Conservation (phyloP, 306 rosid genomes). For the Glycine latifolia region DNA sequence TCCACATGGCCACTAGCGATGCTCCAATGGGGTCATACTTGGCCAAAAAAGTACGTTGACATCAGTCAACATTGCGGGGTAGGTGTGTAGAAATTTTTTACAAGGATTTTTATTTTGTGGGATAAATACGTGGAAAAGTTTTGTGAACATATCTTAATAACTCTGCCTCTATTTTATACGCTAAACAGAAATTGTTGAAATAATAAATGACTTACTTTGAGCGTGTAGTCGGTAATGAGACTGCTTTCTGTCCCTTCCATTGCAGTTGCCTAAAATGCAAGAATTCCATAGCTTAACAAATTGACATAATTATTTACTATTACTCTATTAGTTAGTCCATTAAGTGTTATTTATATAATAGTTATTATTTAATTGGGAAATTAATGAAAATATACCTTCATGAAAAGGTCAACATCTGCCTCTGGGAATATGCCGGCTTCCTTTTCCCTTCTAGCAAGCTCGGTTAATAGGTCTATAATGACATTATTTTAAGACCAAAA, state of each 20-base stretch:
- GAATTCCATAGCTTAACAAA: conserved; percentile 21
- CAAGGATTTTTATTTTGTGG: not conserved
- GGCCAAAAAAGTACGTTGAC: not conserved
- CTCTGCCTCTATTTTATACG: not conserved
- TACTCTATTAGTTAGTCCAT: too few species aligned
- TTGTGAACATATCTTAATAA: not conserved
- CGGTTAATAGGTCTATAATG: conserved; percentile 51
- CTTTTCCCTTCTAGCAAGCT: conserved; percentile 62
- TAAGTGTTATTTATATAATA: too few species aligned
- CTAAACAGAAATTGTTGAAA: not conserved
- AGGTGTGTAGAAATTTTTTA: conserved; percentile 44
- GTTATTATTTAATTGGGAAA: not conserved
- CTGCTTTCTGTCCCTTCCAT: conserved; percentile 89
- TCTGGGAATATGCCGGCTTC: conserved; percentile 67
- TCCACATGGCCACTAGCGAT: not conserved
- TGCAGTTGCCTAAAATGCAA: conserved; percentile 74
- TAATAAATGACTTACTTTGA: conserved; percentile 62
- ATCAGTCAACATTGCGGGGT: conserved; percentile 24
- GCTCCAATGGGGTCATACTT: not conserved
- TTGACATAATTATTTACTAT: conserved; percentile 21
- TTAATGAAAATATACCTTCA: conserved; percentile 56
- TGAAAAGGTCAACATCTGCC: conserved; percentile 64
- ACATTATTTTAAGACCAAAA: conserved; percentile 9
- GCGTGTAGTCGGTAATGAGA: conserved; percentile 86
- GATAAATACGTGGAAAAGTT: not conserved